Percentiles rank a stretch among this genome's conserved stretches.
These are phyloP conservation scores for Naematelia encephala DNA, from an alignment of 768 basidiomycete species.

Conservation along the genomic window DNA sequence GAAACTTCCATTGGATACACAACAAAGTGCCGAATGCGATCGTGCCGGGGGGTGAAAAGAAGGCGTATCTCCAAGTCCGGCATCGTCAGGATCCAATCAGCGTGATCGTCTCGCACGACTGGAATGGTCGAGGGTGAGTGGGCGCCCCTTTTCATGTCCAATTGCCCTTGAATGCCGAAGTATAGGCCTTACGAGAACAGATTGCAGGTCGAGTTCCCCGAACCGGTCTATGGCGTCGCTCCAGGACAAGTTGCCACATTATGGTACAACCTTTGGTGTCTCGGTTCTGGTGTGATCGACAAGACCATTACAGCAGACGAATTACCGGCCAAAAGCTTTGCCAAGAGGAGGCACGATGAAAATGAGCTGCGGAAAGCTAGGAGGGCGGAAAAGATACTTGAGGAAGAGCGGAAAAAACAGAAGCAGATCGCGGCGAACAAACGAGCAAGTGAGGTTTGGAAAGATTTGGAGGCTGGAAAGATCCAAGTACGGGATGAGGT, in stretches of 20 bases:
- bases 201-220: constrained; percentile 58
- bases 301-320: constrained; percentile 16
- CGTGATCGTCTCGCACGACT: constrained; percentile 55
- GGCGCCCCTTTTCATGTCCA: constrained; percentile 9
- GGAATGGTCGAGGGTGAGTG: constrained; percentile 16
- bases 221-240: constrained; percentile 66
- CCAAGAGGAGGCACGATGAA: not conserved
- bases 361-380: not conserved
- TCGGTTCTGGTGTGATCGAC: constrained; percentile 73
- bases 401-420: not conserved
- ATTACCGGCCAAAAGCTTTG: not conserved
- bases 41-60: constrained; percentile 56
- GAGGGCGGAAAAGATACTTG: not conserved
- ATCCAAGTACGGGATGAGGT: no score
- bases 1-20: constrained; percentile 67
- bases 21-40: constrained; percentile 54
- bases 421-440: not conserved
- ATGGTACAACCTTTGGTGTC: constrained; percentile 71
- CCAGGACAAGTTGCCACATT: constrained; percentile 77
- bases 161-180: not conserved
- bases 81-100: constrained; percentile 62
- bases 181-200: constrained; percentile 5
- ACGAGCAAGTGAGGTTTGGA: not conserved
- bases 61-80: constrained; percentile 62
- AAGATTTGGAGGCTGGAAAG: not conserved